Conservation (phyloP, 495 filamentous ascomycete genomes). For the Tuber brumale region DNA sequence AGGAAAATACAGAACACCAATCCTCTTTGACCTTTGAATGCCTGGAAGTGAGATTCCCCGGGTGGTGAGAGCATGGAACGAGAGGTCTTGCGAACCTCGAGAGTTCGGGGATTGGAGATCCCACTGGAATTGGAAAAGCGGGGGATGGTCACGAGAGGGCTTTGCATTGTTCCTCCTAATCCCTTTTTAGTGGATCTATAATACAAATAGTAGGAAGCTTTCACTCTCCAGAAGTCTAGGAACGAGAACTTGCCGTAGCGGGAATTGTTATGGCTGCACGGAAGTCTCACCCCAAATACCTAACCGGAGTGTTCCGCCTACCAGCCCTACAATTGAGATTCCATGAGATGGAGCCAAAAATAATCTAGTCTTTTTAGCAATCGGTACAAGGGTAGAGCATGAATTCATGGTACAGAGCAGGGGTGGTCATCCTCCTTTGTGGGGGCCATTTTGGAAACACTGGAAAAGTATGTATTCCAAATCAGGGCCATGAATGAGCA, state of each 20-base stretch:
- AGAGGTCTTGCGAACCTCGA: neutral
- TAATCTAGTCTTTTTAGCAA: neutral
- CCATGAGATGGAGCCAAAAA: neutral
- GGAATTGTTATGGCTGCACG: neutral
- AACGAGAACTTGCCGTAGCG: neutral
- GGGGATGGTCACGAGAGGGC: neutral
- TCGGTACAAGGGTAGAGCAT: too few species aligned
- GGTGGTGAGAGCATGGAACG: neutral
- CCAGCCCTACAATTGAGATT: neutral
- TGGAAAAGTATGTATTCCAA: too few species aligned
- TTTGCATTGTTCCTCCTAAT: neutral
- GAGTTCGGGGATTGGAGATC: neutral
- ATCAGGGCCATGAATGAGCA: too few species aligned
- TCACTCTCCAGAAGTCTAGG: neutral
- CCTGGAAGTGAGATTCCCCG: neutral
- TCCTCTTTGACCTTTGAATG: neutral
- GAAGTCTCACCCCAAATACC: neutral
- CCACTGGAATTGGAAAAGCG: neutral
- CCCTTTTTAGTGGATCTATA: neutral
- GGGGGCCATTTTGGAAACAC: too few species aligned
- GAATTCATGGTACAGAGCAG: too few species aligned
- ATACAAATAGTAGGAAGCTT: neutral
- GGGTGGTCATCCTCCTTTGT: too few species aligned
- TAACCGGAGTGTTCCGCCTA: neutral
- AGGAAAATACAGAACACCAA: neutral